phyloP scores from a whole-genome alignment of 2,329 filamentous ascomycete species.

The Cladorrhinum sp. region DNA sequence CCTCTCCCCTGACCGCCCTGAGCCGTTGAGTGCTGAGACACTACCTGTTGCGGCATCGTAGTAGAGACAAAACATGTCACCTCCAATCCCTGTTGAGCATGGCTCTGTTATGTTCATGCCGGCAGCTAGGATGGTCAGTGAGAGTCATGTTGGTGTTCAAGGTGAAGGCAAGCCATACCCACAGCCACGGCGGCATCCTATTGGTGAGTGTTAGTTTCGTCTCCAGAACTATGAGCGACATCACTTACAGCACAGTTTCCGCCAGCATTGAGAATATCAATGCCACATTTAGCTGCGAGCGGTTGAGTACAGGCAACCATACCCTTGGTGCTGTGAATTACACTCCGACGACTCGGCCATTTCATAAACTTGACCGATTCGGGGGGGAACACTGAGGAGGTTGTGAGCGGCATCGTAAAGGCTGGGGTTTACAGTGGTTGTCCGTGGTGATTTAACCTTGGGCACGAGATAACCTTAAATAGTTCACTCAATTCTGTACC shows the following conservation, averaged over 20 bases:
- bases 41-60: conserved; percentile 81
- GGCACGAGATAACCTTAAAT: no score
- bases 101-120: conserved; percentile 93
- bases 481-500: background rate
- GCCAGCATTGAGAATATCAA: conserved; percentile 78
- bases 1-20: conserved; percentile 73
- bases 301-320: conserved; percentile 91
- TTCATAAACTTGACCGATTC: conserved; percentile 52
- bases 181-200: conserved; percentile 96
- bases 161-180: conserved; percentile 48
- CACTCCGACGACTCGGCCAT: conserved; percentile 79
- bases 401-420: conserved; percentile 46
- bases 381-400: conserved; percentile 45
- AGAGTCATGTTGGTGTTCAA: background rate
- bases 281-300: conserved; percentile 81
- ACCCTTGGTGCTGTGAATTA: conserved; percentile 88
- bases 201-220: conserved; percentile 10
- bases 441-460: no score
- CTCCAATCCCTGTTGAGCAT: conserved; percentile 88
- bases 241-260: conserved; percentile 84
- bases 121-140: conserved; percentile 57
- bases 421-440: background rate
- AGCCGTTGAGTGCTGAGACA: conserved; percentile 86
- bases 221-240: background rate
- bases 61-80: conserved; percentile 95